Percentiles rank a stretch among this genome's conserved stretches.
phyloP scores from a whole-genome alignment of 371 early-diverging fungal species.

The Mucor sp. region DNA sequence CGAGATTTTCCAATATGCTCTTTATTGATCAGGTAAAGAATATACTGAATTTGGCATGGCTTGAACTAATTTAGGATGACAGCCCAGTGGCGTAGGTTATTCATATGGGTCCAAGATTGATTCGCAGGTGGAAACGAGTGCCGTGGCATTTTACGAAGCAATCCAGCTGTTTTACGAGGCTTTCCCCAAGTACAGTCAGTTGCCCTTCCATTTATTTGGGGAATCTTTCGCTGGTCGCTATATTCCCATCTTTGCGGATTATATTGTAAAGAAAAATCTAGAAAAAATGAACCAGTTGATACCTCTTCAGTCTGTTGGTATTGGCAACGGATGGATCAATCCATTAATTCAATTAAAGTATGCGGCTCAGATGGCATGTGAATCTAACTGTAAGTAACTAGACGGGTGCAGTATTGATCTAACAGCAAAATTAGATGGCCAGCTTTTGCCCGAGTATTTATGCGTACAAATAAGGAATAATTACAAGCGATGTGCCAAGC shows the following conservation, averaged over 20 bases:
- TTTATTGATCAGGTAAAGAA: slow-evolving; percentile 74
- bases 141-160: slow-evolving; percentile 54
- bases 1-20: slow-evolving; percentile 74
- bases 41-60: too few species aligned
- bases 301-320: slow-evolving; percentile 25
- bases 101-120: slow-evolving; percentile 64
- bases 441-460: background rate
- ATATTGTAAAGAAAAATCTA: slow-evolving; percentile 28
- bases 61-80: background rate
- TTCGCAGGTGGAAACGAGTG: slow-evolving; percentile 47
- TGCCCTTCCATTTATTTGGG: slow-evolving; percentile 57
- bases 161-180: slow-evolving; percentile 72
- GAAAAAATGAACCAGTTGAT: background rate
- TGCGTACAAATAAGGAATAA: slow-evolving; percentile 13
- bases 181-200: slow-evolving; percentile 51
- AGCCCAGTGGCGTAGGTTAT: slow-evolving; percentile 79
- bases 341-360: slow-evolving; percentile 29
- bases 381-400: slow-evolving; percentile 25
- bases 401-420: background rate
- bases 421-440: slow-evolving; percentile 16
- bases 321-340: slow-evolving; percentile 37
- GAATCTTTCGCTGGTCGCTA: slow-evolving; percentile 80
- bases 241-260: slow-evolving; percentile 66
- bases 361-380: slow-evolving; percentile 24
- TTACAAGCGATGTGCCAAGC: slow-evolving; percentile 9